Evolutionary conservation across 306 rosid genomes (phyloP).

Genomic region (Quillaja saponaria): DNA sequence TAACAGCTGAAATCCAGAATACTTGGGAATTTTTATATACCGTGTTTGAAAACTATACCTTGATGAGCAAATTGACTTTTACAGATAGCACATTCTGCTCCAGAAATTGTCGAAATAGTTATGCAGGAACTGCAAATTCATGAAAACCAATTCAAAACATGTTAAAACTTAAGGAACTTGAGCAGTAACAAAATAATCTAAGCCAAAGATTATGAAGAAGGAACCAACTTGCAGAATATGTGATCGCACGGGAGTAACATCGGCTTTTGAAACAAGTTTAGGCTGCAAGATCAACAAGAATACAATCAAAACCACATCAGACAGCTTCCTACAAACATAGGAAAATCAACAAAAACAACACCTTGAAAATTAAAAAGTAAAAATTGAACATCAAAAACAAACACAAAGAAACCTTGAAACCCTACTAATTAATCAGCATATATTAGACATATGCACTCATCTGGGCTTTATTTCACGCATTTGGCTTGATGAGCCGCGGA

Average conservation of each 20-base stretch:
- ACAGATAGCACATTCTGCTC: constrained; percentile 65
- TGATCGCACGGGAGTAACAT: constrained; percentile 84
- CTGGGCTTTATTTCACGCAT: too few species aligned
- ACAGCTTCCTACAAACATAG: not conserved
- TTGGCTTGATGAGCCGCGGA: too few species aligned
- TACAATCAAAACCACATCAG: constrained; percentile 6
- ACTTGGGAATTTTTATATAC: too few species aligned
- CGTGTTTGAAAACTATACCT: constrained; percentile 36
- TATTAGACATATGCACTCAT: too few species aligned
- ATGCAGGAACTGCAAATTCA: constrained; percentile 55
- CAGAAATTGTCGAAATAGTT: constrained; percentile 30
- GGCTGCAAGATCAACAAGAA: constrained; percentile 47
- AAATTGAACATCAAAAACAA: not conserved
- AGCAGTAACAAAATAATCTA: not conserved
- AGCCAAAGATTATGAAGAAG: not conserved
- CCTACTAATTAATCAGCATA: too few species aligned
- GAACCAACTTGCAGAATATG: constrained; percentile 75
- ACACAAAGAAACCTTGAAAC: not conserved
- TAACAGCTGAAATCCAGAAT: too few species aligned
- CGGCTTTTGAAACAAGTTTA: constrained; percentile 57
- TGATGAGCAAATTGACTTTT: constrained; percentile 38
- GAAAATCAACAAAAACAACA: too few species aligned
- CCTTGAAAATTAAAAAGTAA: not conserved
- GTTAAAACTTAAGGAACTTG: not conserved
- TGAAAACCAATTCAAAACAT: not conserved